A percentile compares a stretch with the other conserved stretches of the same genome.
Evolutionary conservation across 108 stramenopile genomes (phyloP).

Genomic region (Cyclotella baltica): DNA sequence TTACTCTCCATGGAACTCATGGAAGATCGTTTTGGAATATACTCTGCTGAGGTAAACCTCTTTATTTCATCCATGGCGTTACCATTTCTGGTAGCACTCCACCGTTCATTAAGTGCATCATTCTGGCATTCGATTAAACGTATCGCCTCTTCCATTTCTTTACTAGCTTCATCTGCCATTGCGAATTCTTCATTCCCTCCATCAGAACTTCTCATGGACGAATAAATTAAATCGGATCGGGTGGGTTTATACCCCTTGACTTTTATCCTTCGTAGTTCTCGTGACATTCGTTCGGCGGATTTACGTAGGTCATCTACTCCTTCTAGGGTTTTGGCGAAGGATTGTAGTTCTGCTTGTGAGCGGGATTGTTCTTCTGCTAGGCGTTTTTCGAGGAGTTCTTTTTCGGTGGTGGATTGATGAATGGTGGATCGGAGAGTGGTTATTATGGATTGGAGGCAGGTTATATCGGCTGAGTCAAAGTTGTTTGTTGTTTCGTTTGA

Average conservation of each 20-base stretch:
- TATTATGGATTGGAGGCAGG: slow-evolving; percentile 41
- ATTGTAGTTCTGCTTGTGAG: slow-evolving; percentile 31
- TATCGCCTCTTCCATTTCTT: slow-evolving; percentile 41
- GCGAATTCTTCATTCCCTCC: slow-evolving; percentile 30
- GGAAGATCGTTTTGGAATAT: neutral
- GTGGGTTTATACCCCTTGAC: slow-evolving; percentile 48
- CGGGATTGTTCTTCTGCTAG: slow-evolving; percentile 37
- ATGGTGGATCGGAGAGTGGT: slow-evolving; percentile 29
- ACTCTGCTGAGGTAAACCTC: neutral
- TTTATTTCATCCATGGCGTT: neutral
- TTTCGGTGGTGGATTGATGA: slow-evolving; percentile 31
- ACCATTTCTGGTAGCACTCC: neutral
- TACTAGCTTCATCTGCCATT: slow-evolving; percentile 35
- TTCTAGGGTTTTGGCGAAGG: slow-evolving; percentile 43
- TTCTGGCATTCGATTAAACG: slow-evolving; percentile 46
- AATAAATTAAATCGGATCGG: slow-evolving; percentile 33
- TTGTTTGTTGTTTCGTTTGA: neutral
- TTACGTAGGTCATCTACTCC: slow-evolving; percentile 43
- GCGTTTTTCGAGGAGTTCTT: slow-evolving; percentile 34
- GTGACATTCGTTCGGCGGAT: slow-evolving; percentile 37
- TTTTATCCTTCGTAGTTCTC: slow-evolving; percentile 41
- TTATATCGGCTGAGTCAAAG: slow-evolving; percentile 23
- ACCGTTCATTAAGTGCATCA: slow-evolving; percentile 38
- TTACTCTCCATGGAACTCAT: neutral
- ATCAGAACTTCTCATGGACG: neutral